A percentile compares a stretch with the other conserved stretches of the same genome.
These are phyloP conservation scores for Cladosporium sp. DNA, from an alignment of 2,329 filamentous ascomycete genomes.

Conservation along the genomic window DNA sequence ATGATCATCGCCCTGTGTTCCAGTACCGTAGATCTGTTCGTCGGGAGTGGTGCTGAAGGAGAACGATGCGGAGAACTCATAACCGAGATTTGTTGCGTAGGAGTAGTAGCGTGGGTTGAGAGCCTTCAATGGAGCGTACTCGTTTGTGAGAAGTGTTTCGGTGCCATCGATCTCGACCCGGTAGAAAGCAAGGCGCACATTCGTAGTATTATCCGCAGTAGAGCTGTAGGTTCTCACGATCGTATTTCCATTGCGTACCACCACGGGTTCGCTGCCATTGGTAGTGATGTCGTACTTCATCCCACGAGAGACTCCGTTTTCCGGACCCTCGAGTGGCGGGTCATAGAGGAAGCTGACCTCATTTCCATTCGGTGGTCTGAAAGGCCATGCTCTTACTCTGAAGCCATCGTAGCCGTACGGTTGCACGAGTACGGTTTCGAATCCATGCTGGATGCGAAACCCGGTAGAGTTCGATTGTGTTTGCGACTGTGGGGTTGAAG, in stretches of 20 bases:
- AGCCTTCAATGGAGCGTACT: conserved; percentile 39
- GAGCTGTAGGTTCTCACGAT: conserved; percentile 39
- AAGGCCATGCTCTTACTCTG: conserved; percentile 44
- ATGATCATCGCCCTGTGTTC: conserved; percentile 35
- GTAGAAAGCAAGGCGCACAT: conserved; percentile 42
- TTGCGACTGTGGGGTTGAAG: neutral
- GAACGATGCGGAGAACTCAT: conserved; percentile 42
- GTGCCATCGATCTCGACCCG: conserved; percentile 39
- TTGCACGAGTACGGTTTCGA: conserved; percentile 44
- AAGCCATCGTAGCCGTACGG: conserved; percentile 46
- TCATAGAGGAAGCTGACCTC: conserved; percentile 45
- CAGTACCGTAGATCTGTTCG: conserved; percentile 39
- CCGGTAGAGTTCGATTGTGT: conserved; percentile 31
- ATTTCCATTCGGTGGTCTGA: conserved; percentile 39
- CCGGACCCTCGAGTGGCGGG: conserved; percentile 43
- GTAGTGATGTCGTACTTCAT: conserved; percentile 39
- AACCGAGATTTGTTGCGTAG: conserved; percentile 38
- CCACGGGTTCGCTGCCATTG: conserved; percentile 37
- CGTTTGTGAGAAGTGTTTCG: conserved; percentile 42
- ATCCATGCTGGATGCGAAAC: conserved; percentile 43
- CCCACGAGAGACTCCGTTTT: conserved; percentile 37
- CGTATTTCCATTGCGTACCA: conserved; percentile 43
- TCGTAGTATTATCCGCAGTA: conserved; percentile 35
- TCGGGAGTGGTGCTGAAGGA: conserved; percentile 41
- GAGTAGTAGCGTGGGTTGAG: conserved; percentile 42